Percentiles rank a stretch among this genome's conserved stretches.
These are phyloP conservation scores for Rheum nobile DNA, from an alignment of 148 eudicot species.

Conservation along the genomic window DNA sequence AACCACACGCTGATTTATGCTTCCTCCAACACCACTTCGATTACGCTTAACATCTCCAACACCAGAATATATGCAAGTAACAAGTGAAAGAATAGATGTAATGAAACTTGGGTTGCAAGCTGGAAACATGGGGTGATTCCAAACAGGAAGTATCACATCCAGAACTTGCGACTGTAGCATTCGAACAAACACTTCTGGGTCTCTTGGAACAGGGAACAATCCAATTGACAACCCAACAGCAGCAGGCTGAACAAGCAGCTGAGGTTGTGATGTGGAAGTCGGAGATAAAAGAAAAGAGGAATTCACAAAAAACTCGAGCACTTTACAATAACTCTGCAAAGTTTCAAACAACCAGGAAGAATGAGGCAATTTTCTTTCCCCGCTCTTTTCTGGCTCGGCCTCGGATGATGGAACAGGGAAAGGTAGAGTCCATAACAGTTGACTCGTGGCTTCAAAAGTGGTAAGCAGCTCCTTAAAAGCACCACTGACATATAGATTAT, in stretches of 20 bases:
- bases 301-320: slow-evolving; percentile 84
- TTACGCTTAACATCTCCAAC: slow-evolving; percentile 71
- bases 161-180: slow-evolving; percentile 91
- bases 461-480: slow-evolving; percentile 86
- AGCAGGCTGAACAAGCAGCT: slow-evolving; percentile 90
- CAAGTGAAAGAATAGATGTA: slow-evolving; percentile 52
- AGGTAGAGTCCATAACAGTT: slow-evolving; percentile 72
- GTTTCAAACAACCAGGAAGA: slow-evolving; percentile 78
- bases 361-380: slow-evolving; percentile 48
- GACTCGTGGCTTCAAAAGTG: slow-evolving; percentile 97
- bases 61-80: slow-evolving; percentile 78
- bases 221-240: slow-evolving; percentile 95
- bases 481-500: slow-evolving; percentile 84
- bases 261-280: slow-evolving; percentile 68
- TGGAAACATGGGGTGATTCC: slow-evolving; percentile 92
- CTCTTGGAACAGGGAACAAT: slow-evolving; percentile 92
- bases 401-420: slow-evolving; percentile 33
- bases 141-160: slow-evolving; percentile 88
- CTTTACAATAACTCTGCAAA: slow-evolving; percentile 66
- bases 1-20: slow-evolving; percentile 51
- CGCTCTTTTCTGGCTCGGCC: slow-evolving; percentile 33
- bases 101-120: slow-evolving; percentile 59
- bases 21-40: slow-evolving; percentile 44
- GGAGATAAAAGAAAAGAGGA: slow-evolving; percentile 71
- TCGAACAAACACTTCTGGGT: slow-evolving; percentile 84